These are phyloP conservation scores for Tanacetum coccineum DNA, from an alignment of 129 eudicot species.

Conservation along the genomic window DNA sequence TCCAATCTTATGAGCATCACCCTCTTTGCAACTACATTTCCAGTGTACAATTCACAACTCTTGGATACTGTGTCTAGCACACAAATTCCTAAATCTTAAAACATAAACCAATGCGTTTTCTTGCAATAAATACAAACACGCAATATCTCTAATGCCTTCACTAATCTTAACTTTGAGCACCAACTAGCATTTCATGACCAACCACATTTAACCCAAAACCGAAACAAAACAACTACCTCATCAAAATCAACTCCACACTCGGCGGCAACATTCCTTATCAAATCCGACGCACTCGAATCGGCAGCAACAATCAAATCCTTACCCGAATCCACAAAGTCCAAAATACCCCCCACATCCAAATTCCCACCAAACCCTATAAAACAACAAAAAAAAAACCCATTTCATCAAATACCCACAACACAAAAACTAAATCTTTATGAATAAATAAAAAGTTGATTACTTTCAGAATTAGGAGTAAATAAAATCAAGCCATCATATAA, in stretches of 20 bases:
- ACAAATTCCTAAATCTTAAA: neutral
- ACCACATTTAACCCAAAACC: neutral
- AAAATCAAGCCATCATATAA: conserved; percentile 74
- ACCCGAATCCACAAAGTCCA: conserved; percentile 88
- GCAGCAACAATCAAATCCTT: conserved; percentile 85
- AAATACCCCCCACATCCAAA: conserved; percentile 56
- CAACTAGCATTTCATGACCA: neutral
- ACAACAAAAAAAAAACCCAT: conserved; percentile 29
- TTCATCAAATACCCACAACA: conserved; percentile 23
- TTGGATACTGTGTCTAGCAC: too few species aligned
- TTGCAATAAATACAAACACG: neutral
- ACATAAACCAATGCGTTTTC: neutral
- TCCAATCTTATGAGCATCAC: too few species aligned
- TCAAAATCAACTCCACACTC: conserved; percentile 93
- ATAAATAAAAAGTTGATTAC: conserved; percentile 40
- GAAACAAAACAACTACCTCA: conserved; percentile 42
- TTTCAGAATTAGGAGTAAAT: conserved; percentile 58
- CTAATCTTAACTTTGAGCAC: too few species aligned
- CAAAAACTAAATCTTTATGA: too few species aligned
- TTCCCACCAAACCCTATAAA: conserved; percentile 74
- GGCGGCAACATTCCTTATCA: conserved; percentile 77
- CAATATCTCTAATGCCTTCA: neutral
- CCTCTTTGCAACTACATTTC: too few species aligned
- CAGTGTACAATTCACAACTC: too few species aligned
- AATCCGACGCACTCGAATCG: conserved; percentile 78